Evolutionary conservation across 192 early-diverging fungal species (phyloP).

Genomic region (Coemansia sp.): DNA sequence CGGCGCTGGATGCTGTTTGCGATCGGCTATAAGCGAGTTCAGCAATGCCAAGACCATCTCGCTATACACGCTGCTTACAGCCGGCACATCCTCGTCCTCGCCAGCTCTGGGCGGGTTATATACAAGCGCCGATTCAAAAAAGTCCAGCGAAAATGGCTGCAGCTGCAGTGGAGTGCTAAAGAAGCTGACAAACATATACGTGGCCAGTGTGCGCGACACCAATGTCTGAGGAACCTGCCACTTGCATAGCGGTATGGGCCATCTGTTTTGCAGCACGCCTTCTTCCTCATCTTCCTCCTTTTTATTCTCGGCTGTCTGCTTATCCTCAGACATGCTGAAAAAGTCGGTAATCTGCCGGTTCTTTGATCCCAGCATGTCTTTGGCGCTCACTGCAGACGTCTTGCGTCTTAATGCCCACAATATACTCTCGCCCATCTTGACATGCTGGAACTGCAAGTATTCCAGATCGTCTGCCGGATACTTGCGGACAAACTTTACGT

Average conservation of each 20-base stretch:
- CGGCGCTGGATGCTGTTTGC: conserved; percentile 7
- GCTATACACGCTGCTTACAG: conserved; percentile 27
- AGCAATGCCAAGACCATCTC: conserved; percentile 40
- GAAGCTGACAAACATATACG: conserved; percentile 48
- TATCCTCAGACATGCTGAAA: conserved; percentile 10
- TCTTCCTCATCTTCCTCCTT: conserved; percentile 21
- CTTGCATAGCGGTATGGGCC: conserved; percentile 35
- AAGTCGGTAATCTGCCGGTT: conserved; percentile 36
- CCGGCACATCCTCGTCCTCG: background rate
- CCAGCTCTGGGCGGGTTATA: conserved; percentile 29
- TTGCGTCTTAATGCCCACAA: conserved; percentile 27
- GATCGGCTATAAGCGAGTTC: conserved; percentile 41
- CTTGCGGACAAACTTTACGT: conserved; percentile 52
- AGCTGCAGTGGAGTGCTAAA: conserved; percentile 64
- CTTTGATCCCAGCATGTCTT: background rate
- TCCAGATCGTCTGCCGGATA: conserved; percentile 87
- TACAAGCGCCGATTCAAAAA: conserved; percentile 66
- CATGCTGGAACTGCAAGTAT: conserved; percentile 54
- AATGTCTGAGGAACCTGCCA: conserved; percentile 34
- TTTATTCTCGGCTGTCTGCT: conserved; percentile 2
- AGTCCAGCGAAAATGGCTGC: conserved; percentile 71
- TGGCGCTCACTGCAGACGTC: conserved; percentile 8
- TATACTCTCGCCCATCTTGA: conserved; percentile 22
- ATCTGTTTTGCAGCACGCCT: conserved; percentile 14
- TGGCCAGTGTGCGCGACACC: conserved; percentile 29